Conservation (phyloP, 805 yeast species). For the Yarrowia alimentaria region DNA sequence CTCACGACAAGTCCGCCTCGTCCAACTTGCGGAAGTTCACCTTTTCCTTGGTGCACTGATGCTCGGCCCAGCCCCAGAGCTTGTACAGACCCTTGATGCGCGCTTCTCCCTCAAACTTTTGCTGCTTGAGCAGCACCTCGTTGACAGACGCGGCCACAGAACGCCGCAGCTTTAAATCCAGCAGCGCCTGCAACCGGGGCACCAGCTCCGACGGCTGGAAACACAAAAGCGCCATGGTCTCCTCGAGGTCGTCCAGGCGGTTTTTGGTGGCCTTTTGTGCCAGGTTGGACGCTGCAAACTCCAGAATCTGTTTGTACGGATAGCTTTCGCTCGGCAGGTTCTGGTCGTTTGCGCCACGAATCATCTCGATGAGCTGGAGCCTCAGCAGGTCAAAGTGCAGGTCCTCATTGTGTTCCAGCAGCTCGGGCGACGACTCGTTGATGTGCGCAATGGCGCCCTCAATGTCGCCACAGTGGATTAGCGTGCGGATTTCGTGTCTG, state of each 20-base stretch:
- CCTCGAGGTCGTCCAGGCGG: constrained; percentile 66
- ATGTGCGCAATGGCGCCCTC: constrained; percentile 56
- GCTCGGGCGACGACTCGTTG: constrained; percentile 59
- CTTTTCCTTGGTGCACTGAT: constrained; percentile 43
- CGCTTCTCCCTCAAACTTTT: constrained; percentile 41
- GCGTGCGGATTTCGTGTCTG: constrained; percentile 53
- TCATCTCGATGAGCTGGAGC: constrained; percentile 76
- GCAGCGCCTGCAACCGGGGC: constrained; percentile 51
- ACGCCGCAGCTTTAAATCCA: constrained; percentile 59
- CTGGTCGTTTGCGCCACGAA: constrained; percentile 44
- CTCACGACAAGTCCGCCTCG: constrained; percentile 31
- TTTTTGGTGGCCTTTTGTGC: constrained; percentile 58
- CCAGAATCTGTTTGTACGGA: constrained; percentile 33
- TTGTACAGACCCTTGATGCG: constrained; percentile 55
- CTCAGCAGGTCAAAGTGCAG: constrained; percentile 72
- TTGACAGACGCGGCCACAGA: constrained; percentile 72
- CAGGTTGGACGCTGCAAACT: constrained; percentile 45
- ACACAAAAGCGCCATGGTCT: constrained; percentile 76
- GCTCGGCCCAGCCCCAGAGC: constrained; percentile 65
- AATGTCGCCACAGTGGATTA: constrained; percentile 60
- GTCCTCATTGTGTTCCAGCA: constrained; percentile 60
- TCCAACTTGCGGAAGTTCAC: constrained; percentile 42
- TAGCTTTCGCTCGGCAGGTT: constrained; percentile 29
- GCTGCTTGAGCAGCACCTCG: constrained; percentile 52
- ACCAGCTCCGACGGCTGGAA: constrained; percentile 43